phyloP scores from a whole-genome alignment of 345 rosid species.

The Xanthoceras sorbifolium region DNA sequence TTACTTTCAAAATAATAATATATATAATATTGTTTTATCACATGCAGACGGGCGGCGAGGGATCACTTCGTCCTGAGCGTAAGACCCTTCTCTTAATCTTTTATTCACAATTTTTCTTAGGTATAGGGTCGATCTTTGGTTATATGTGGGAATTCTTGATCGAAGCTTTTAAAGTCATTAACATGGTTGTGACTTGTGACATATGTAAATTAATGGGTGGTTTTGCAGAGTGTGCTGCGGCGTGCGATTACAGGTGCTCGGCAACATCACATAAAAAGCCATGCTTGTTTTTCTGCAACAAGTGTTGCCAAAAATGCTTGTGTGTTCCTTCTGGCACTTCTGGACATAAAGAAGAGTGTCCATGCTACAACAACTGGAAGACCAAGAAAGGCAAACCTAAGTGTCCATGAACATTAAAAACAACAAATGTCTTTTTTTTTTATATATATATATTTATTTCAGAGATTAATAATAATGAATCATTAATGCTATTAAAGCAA shows the following conservation, averaged over 20 bases:
- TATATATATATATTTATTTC: too few relatives aligned
- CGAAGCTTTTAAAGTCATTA: too few relatives aligned
- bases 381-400: slow-evolving; percentile 67
- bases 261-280: slow-evolving; percentile 67
- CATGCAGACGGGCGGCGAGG: slow-evolving; percentile 20
- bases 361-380: slow-evolving; percentile 78
- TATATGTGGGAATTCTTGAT: too few relatives aligned
- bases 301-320: slow-evolving; percentile 68
- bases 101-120: too few relatives aligned
- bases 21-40: neutral
- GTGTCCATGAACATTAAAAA: slow-evolving; percentile 51
- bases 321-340: slow-evolving; percentile 85
- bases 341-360: slow-evolving; percentile 66
- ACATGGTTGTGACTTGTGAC: too few relatives aligned
- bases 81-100: neutral
- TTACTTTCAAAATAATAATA: neutral
- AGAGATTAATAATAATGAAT: neutral
- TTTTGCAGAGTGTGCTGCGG: neutral
- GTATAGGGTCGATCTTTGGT: too few relatives aligned
- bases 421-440: neutral
- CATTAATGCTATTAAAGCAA: neutral
- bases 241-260: slow-evolving; percentile 46
- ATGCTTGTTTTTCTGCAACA: slow-evolving; percentile 74
- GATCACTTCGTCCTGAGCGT: slow-evolving; percentile 17
- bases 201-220: too few relatives aligned